A percentile compares a stretch with the other conserved stretches of the same genome.
Conservation (phyloP, 2,329 filamentous ascomycete species). For the Cladophialophora psammophila region DNA sequence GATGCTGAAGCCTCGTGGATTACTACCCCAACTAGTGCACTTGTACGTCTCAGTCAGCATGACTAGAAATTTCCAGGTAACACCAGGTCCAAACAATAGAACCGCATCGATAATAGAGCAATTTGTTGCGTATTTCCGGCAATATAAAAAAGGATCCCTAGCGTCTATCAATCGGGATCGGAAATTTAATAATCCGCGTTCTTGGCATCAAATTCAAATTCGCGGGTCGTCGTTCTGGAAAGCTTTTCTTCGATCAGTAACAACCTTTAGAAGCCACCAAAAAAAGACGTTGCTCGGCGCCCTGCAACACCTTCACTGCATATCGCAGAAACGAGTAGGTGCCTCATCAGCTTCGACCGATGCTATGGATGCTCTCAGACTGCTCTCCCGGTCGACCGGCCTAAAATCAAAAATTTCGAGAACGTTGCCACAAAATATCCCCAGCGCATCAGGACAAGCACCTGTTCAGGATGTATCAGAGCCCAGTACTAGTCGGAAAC, state of each 20-base stretch:
- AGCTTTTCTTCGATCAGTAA: conserved; percentile 5
- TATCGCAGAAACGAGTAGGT: not conserved
- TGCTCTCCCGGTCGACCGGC: conserved; percentile 55
- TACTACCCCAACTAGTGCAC: too few relatives aligned
- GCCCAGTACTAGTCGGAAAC: conserved; percentile 48
- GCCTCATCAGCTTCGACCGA: not conserved
- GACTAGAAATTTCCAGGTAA: too few relatives aligned
- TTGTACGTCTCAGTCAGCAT: too few relatives aligned
- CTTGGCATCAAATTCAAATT: conserved; percentile 2
- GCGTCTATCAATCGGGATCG: too few relatives aligned
- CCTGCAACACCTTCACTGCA: not conserved
- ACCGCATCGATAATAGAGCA: too few relatives aligned
- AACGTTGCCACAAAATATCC: conserved; percentile 45
- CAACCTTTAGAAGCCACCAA: not conserved
- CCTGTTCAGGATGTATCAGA: conserved; percentile 49
- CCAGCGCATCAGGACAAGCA: conserved; percentile 50
- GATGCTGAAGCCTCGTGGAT: too few relatives aligned
- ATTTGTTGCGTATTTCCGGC: too few relatives aligned
- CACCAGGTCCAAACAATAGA: too few relatives aligned
- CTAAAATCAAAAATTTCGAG: conserved; percentile 46
- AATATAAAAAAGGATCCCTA: too few relatives aligned
- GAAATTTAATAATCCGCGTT: not conserved
- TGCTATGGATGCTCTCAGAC: conserved; percentile 55
- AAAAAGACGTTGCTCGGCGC: not conserved
- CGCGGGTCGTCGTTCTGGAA: not conserved